phyloP scores from a whole-genome alignment of 768 basidiomycete genomes.

The Termitomyces sp. region DNA sequence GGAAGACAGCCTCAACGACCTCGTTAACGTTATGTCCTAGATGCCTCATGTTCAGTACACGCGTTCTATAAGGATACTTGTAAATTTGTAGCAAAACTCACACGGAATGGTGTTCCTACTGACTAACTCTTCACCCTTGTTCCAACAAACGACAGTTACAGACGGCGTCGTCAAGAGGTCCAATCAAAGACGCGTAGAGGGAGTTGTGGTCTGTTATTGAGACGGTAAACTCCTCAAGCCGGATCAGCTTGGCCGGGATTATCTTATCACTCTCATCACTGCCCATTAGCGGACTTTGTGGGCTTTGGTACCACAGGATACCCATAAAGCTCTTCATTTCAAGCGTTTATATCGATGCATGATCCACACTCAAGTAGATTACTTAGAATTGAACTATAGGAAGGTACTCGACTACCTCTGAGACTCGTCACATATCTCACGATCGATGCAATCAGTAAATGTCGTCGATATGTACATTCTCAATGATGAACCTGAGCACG shows the following conservation, averaged over 20 bases:
- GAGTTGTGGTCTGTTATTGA: slow-evolving; percentile 15
- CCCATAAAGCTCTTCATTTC: not conserved
- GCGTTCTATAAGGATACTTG: slow-evolving; percentile 29
- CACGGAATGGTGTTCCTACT: slow-evolving; percentile 13
- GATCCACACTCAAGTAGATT: not conserved
- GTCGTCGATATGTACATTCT: slow-evolving; percentile 6
- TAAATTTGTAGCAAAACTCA: slow-evolving; percentile 18
- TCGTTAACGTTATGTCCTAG: slow-evolving; percentile 39
- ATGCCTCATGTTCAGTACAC: slow-evolving; percentile 57
- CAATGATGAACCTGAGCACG: slow-evolving; percentile 8
- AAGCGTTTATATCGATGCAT: not conserved
- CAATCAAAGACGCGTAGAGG: slow-evolving; percentile 14
- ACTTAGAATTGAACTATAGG: slow-evolving; percentile 1
- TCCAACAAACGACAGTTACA: slow-evolving; percentile 9
- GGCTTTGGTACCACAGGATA: slow-evolving; percentile 1
- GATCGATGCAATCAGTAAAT: slow-evolving; percentile 16
- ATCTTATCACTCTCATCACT: slow-evolving; percentile 19
- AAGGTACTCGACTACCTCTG: not conserved
- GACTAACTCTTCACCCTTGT: slow-evolving; percentile 4
- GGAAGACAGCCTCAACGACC: slow-evolving; percentile 20
- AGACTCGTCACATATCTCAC: slow-evolving; percentile 5
- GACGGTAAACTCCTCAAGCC: slow-evolving; percentile 8
- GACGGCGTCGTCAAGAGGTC: slow-evolving; percentile 9
- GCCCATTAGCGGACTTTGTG: slow-evolving; percentile 11
- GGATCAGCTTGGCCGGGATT: slow-evolving; percentile 17